Percentiles rank a stretch among this genome's conserved stretches.
Conservation (phyloP, 768 basidiomycete species). For the Amanita phalloides region DNA sequence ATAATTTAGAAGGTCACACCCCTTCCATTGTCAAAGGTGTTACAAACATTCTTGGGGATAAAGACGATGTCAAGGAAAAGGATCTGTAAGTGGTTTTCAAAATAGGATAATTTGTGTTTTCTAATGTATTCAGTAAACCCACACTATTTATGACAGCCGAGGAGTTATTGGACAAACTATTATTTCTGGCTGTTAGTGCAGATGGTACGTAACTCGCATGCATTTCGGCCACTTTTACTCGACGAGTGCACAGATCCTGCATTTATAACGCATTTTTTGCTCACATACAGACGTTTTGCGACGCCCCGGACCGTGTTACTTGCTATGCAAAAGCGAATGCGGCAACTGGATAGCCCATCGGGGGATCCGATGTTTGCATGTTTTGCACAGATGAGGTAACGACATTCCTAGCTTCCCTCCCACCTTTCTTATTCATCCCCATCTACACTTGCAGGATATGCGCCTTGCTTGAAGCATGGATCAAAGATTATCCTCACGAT, state of each 20-base stretch:
- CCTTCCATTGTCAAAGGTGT: background rate
- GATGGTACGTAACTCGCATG: constrained; percentile 42
- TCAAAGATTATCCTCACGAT: constrained; percentile 63
- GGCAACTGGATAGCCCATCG: constrained; percentile 58
- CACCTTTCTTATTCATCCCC: constrained; percentile 3
- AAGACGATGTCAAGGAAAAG: constrained; percentile 24
- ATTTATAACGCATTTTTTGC: constrained; percentile 70
- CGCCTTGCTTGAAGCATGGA: constrained; percentile 69
- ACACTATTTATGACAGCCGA: constrained; percentile 69
- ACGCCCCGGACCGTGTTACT: constrained; percentile 71
- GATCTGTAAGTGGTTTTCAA: constrained; percentile 35
- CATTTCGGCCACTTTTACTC: constrained; percentile 3
- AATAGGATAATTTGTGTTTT: constrained; percentile 1
- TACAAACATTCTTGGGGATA: constrained; percentile 14
- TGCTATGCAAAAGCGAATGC: constrained; percentile 82
- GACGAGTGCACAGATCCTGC: constrained; percentile 44
- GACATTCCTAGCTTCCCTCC: constrained; percentile 1
- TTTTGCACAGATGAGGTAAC: constrained; percentile 79
- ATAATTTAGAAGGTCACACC: background rate
- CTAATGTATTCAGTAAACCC: constrained; percentile 28
- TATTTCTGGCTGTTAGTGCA: constrained; percentile 76
- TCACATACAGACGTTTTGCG: constrained; percentile 78
- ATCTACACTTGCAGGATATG: constrained; percentile 48
- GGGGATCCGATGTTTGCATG: constrained; percentile 81
- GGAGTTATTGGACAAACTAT: constrained; percentile 69